phyloP scores from a whole-genome alignment of 148 eudicot species.

The Pharnaceum exiguum region DNA sequence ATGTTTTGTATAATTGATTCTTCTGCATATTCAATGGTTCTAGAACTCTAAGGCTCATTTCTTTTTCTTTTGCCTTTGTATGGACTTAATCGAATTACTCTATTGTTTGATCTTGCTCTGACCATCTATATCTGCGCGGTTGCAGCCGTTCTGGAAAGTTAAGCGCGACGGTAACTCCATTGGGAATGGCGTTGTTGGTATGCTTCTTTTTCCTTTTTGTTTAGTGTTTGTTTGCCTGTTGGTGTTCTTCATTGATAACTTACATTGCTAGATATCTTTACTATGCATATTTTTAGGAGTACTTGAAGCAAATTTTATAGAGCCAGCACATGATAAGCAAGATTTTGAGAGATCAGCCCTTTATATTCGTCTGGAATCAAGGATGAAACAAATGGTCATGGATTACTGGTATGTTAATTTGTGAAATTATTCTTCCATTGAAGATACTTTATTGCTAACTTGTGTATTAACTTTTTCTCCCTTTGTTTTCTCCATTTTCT shows the following conservation, averaged over 20 bases:
- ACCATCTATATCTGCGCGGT: constrained; percentile 4
- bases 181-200: constrained; percentile 95
- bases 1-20: no score
- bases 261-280: constrained; percentile 5
- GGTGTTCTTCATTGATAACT: constrained; percentile 1
- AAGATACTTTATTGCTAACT: background rate
- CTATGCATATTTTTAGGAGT: constrained; percentile 48
- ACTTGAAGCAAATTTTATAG: constrained; percentile 94
- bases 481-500: background rate
- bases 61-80: background rate
- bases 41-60: no score
- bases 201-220: constrained; percentile 14
- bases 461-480: background rate
- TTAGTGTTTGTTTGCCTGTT: background rate
- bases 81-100: background rate
- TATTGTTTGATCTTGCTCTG: background rate
- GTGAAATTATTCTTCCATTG: constrained; percentile 3
- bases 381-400: constrained; percentile 76
- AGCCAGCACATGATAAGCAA: constrained; percentile 99
- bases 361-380: constrained; percentile 64
- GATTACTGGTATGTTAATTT: constrained; percentile 74
- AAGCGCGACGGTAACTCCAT: constrained; percentile 73
- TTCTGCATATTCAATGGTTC: no score
- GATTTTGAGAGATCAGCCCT: constrained; percentile 91
- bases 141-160: constrained; percentile 97